phyloP scores from a whole-genome alignment of 371 early-diverging fungal species.

The Thermomucor indicae-seudaticae region DNA sequence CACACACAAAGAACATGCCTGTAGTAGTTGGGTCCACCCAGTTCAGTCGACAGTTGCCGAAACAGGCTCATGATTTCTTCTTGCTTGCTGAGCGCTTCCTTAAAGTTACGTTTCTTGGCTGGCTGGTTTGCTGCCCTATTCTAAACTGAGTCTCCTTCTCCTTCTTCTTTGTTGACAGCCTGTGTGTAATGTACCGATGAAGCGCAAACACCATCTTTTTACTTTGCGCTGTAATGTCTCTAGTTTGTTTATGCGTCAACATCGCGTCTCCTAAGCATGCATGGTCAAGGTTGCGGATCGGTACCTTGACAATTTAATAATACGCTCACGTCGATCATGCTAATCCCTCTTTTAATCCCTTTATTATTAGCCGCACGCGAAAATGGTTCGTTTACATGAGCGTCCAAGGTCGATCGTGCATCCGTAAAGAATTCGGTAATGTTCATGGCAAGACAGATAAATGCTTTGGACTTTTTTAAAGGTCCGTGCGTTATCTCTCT shows the following conservation, averaged over 20 bases:
- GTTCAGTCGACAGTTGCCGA: conserved; percentile 36
- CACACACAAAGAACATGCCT: conserved; percentile 7
- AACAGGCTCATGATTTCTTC: conserved; percentile 49
- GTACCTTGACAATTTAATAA: conserved; percentile 59
- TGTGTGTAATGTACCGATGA: conserved; percentile 55
- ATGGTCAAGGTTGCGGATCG: not conserved
- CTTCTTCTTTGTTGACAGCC: too few relatives aligned
- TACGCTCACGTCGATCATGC: conserved; percentile 56
- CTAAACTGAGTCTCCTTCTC: not conserved
- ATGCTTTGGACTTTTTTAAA: not conserved
- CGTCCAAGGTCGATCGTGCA: conserved; percentile 23
- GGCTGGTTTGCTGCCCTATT: conserved; percentile 6
- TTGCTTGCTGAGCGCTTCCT: conserved; percentile 47
- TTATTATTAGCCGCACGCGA: not conserved
- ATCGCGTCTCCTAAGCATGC: not conserved
- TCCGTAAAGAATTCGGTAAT: conserved; percentile 20
- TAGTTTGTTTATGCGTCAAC: not conserved
- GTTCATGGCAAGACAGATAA: conserved; percentile 6
- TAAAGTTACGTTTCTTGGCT: conserved; percentile 5
- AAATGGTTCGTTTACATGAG: conserved; percentile 18
- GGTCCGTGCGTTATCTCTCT: conserved; percentile 1
- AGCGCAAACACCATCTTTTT: conserved; percentile 64
- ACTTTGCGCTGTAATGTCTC: conserved; percentile 62
- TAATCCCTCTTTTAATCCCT: conserved; percentile 5
- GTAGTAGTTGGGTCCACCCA: conserved; percentile 49